Evolutionary conservation across 2,329 filamentous ascomycete genomes (phyloP), one percentile per base, ranked within the genome.

Genomic region (Hypoxylon sp.): DNA sequence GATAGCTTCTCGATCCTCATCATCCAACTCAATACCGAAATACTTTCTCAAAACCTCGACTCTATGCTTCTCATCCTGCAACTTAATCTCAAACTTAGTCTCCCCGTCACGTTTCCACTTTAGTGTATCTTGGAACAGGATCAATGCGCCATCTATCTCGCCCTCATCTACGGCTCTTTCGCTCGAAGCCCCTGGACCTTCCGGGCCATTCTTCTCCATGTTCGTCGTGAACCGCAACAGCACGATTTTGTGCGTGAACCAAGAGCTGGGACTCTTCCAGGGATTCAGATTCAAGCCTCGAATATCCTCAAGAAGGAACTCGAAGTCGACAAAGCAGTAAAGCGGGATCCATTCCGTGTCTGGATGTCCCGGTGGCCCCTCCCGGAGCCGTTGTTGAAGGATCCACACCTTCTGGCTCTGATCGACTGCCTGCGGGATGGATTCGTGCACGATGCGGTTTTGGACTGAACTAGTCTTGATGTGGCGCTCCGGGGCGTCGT

Each of bases 251-350:
- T 78, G 75, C 0, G 78, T 80, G 52, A 82, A 82, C 64, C 78
- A 81, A 2, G 72, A 77, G 14, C 58, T 73, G 2, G 72, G 72
- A 51, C 74, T 75, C 17, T 72, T 78, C 45, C 75, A 79, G 0
- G 80, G 80, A 21, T 64, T 76, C 41, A 76, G 76, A 53, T 79
- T 81, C 79, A 82, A 80, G 50, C 78, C 76, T 58, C 76, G 73
- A 57, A 80, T 81, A 64, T 82, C 81, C 58, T 79, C 75, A 13
- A 75, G 76, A 19, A 81, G 63, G 66, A 82, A 82, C 65, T 82
- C 80, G 3, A 76, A 79, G 60, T 83, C 80, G 2, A 80, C 81
- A 67, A 85, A 86, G 63, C 80, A 83, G 73, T 85, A 85, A 48
- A 76, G 79, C 2, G 80, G 77, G 11, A 75, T 69, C 78, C 81